Evolutionary conservation across 306 rosid species (phyloP), one percentile per base, ranked within the genome.

Genomic region (Sophora flavescens): DNA sequence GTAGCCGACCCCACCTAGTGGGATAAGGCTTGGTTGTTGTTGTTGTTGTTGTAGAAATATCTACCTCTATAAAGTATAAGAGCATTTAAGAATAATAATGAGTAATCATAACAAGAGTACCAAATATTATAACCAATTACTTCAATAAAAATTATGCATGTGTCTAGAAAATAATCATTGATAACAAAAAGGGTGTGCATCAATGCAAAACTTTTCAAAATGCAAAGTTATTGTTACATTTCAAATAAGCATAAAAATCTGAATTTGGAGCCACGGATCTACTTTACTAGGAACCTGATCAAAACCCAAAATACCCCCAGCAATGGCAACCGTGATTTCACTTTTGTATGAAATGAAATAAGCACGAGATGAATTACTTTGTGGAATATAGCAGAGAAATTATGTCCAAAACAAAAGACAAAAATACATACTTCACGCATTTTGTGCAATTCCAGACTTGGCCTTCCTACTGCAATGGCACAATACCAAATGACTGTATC

Each of bases 401-500:
- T 54, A 65, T 50, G 59, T 63, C 45, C 6, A 59, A 84, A 50
- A n/a, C 47, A 28, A 78, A 53, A 41, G 51, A 77, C 17, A 42
- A 84, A 61, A 63, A 76, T 56, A 79, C 95, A 73, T 92, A 92
- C 98, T 89, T 87, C 92, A 69, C 98, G 97, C 96, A 92, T 85
- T 83, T 80, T 87, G 83, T 89, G 88, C 85, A 95, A 87, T 68
- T 88, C 91, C 44, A 83, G 77, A 62, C 97, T 86, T 53, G 81
- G 86, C 80, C 97, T 83, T 84, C 98, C 98, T 42, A 91, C 95
- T 71, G 91, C 70, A 70, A 92, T 70, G 60, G 93, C 97, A 81
- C 98, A 95, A 84, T 95, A 95, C 98, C 98, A 95, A 60, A 91
- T 88, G 13, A 64, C 22, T 4, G 91, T 84, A 75, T 88, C 91